Evolutionary conservation across 1,139 yeast species (phyloP).

Genomic region (Yamadazyma triangularis): DNA sequence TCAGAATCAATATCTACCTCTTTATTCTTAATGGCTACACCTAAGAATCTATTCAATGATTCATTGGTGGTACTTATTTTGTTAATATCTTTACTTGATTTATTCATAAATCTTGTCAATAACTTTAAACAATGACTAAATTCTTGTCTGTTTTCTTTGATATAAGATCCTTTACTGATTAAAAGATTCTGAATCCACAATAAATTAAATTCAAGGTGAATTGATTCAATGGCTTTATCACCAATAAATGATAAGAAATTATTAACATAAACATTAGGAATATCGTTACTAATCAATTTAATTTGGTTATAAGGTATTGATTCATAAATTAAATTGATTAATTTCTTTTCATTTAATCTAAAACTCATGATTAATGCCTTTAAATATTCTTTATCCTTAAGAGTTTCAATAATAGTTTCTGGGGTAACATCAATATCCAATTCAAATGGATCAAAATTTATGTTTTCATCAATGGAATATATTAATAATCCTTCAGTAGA

Average conservation of each 20-base stretch:
- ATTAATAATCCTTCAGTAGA: constrained; percentile 90
- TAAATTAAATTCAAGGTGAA: constrained; percentile 79
- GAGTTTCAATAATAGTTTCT: constrained; percentile 58
- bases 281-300: constrained; percentile 54
- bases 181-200: constrained; percentile 73
- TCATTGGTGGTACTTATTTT: constrained; percentile 51
- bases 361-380: constrained; percentile 90
- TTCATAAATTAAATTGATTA: constrained; percentile 74
- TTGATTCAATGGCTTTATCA: constrained; percentile 64
- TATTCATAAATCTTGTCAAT: constrained; percentile 68
- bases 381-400: constrained; percentile 67
- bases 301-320: constrained; percentile 73
- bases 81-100: constrained; percentile 72
- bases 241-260: constrained; percentile 71
- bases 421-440: constrained; percentile 92
- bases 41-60: constrained; percentile 45
- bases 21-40: constrained; percentile 17
- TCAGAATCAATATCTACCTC: constrained; percentile 14
- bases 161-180: constrained; percentile 72
- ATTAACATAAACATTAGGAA: constrained; percentile 76
- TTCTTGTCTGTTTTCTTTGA: constrained; percentile 57
- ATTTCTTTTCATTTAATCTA: constrained; percentile 76
- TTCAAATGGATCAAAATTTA: constrained; percentile 91
- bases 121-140: constrained; percentile 67
- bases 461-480: constrained; percentile 71